Evolutionary conservation across 176 grass and related monocot species (phyloP).

Genomic region (Carex scoparia): DNA sequence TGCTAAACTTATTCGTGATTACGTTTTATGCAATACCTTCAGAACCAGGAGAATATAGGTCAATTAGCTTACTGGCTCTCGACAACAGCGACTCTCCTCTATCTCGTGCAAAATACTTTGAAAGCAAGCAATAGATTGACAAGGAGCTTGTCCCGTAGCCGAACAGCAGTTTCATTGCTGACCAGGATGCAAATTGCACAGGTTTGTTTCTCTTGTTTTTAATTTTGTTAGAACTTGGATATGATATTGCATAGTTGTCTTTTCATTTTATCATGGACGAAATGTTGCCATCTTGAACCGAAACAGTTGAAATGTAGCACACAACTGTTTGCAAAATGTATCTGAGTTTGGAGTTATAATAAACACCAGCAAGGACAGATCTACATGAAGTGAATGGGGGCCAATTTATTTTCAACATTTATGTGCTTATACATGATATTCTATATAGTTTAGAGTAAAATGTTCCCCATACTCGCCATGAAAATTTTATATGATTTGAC

Average conservation of each 20-base stretch:
- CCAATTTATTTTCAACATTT: too few species aligned
- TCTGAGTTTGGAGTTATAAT: neutral
- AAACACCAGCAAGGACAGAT: neutral
- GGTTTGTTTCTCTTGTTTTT: slow-evolving; percentile 32
- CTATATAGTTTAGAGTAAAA: too few species aligned
- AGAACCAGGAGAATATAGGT: slow-evolving; percentile 58
- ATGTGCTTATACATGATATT: too few species aligned
- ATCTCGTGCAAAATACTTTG: slow-evolving; percentile 73
- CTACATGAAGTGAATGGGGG: too few species aligned
- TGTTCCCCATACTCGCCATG: too few species aligned
- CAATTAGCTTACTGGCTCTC: slow-evolving; percentile 93
- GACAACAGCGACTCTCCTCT: slow-evolving; percentile 70
- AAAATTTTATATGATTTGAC: too few species aligned
- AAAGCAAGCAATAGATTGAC: slow-evolving; percentile 66
- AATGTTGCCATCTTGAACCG: neutral
- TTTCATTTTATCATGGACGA: neutral
- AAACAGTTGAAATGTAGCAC: neutral
- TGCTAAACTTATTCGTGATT: neutral
- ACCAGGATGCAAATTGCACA: slow-evolving; percentile 58
- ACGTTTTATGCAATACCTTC: neutral
- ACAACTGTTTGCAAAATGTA: neutral
- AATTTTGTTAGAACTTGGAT: neutral
- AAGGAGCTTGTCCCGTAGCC: slow-evolving; percentile 44
- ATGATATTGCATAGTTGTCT: slow-evolving; percentile 12
- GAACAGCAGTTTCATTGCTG: slow-evolving; percentile 57